phyloP scores from a whole-genome alignment of 179 eudicot genomes.

The Gypsophila paniculata region DNA sequence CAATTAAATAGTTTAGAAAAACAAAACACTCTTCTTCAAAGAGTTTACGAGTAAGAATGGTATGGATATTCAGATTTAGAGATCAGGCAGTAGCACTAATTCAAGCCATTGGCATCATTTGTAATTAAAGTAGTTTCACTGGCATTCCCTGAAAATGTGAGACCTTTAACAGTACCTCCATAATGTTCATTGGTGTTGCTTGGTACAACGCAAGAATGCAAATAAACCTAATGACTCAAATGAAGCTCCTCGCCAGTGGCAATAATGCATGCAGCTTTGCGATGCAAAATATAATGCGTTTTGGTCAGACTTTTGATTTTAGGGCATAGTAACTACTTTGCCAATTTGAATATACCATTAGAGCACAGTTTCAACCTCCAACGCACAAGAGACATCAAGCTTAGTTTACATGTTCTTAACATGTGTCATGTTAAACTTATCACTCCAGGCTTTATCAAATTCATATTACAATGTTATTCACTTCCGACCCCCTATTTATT shows the following conservation, averaged over 20 bases:
- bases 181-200: not conserved
- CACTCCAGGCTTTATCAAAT: not conserved
- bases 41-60: not conserved
- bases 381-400: not conserved
- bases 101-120: not conserved
- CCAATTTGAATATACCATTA: not conserved
- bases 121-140: not conserved
- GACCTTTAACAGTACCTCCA: not conserved
- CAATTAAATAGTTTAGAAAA: not conserved
- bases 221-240: not conserved
- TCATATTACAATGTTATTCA: not conserved
- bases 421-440: not conserved
- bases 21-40: not conserved
- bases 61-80: too few species aligned
- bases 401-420: not conserved
- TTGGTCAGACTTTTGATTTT: not conserved
- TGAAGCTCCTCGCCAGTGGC: not conserved
- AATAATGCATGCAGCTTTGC: not conserved
- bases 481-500: not conserved
- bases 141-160: constrained; percentile 3
- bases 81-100: not conserved
- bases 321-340: not conserved
- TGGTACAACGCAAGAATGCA: not conserved
- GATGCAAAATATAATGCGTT: not conserved
- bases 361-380: not conserved